phyloP scores from a whole-genome alignment of 441 rosid species.

The Theobroma grandiflorum region DNA sequence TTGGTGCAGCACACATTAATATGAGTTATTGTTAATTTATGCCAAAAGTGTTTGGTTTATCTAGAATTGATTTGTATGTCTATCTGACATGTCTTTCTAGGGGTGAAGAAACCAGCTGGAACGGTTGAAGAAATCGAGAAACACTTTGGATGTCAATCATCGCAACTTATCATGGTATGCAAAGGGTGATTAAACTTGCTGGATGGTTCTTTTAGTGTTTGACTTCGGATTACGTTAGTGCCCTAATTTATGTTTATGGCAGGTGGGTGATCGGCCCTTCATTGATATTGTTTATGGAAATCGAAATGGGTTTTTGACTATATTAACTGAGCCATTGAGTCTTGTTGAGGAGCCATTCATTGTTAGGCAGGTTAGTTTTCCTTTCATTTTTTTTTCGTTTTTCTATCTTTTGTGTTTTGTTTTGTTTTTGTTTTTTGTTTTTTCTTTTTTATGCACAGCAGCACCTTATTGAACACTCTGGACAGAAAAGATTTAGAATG shows the following conservation, averaged over 20 bases:
- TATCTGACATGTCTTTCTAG: conserved; percentile 39
- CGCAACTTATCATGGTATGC: conserved; percentile 84
- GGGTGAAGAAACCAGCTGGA: conserved; percentile 95
- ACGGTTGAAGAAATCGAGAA: conserved; percentile 94
- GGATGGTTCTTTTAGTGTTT: conserved; percentile 18
- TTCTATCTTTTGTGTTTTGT: too few relatives aligned
- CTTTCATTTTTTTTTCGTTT: not conserved
- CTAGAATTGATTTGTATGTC: conserved; percentile 25
- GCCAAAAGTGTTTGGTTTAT: not conserved
- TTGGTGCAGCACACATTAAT: not conserved
- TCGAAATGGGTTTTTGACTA: conserved; percentile 84
- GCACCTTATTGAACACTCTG: not conserved
- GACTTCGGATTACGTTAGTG: conserved; percentile 21
- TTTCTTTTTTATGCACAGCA: not conserved
- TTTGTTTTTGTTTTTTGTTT: not conserved
- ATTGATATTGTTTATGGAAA: conserved; percentile 93
- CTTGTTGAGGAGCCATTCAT: conserved; percentile 86
- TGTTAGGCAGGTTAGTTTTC: conserved; percentile 84
- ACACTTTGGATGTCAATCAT: conserved; percentile 87
- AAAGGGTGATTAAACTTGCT: conserved; percentile 27
- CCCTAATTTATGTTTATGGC: conserved; percentile 35
- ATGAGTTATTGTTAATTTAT: conserved; percentile 13
- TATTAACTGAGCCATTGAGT: conserved; percentile 82
- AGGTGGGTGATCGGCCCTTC: conserved; percentile 99
- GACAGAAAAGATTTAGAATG: not conserved